These are phyloP conservation scores for Giardia duodenalis DNA, from an alignment of 208 protist species.

Conservation along the genomic window DNA sequence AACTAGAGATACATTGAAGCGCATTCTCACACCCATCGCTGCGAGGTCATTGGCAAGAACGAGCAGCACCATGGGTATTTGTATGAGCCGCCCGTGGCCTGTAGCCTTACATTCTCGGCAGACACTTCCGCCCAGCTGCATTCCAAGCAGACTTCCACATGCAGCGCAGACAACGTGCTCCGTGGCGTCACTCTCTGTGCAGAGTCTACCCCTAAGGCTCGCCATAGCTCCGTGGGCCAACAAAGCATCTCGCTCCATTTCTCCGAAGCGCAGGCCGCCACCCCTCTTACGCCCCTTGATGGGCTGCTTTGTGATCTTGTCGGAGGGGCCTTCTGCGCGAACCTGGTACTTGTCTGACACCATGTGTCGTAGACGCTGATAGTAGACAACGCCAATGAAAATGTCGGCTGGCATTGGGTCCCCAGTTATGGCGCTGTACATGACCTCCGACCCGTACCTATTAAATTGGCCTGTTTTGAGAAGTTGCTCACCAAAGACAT, in stretches of 20 bases:
- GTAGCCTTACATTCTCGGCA: background rate
- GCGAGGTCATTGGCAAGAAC: constrained; percentile 63
- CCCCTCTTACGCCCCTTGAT: constrained; percentile 72
- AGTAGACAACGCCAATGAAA: constrained; percentile 83
- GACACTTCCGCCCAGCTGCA: background rate
- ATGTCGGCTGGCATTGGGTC: constrained; percentile 81
- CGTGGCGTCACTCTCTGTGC: constrained; percentile 62
- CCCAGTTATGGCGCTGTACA: constrained; percentile 72
- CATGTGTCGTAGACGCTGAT: constrained; percentile 98
- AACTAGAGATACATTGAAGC: constrained; percentile 37
- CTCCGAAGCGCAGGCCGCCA: constrained; percentile 94
- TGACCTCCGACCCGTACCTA: constrained; percentile 62
- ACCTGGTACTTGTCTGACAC: constrained; percentile 98
- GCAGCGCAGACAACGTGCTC: constrained; percentile 42
- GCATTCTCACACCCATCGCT: constrained; percentile 63
- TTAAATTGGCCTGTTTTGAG: constrained; percentile 67
- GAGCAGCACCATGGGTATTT: constrained; percentile 59
- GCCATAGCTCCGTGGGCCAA: constrained; percentile 91
- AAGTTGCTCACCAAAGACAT: constrained; percentile 88
- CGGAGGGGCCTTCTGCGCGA: constrained; percentile 68
- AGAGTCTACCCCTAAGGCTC: constrained; percentile 87
- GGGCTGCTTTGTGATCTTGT: constrained; percentile 85
- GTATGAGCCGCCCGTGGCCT: constrained; percentile 5
- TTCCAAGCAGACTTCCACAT: constrained; percentile 41
- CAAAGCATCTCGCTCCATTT: constrained; percentile 99